A percentile compares a stretch with the other conserved stretches of the same genome.
Evolutionary conservation across 768 basidiomycete species (phyloP).

Genomic region (Lactarius tabidus): DNA sequence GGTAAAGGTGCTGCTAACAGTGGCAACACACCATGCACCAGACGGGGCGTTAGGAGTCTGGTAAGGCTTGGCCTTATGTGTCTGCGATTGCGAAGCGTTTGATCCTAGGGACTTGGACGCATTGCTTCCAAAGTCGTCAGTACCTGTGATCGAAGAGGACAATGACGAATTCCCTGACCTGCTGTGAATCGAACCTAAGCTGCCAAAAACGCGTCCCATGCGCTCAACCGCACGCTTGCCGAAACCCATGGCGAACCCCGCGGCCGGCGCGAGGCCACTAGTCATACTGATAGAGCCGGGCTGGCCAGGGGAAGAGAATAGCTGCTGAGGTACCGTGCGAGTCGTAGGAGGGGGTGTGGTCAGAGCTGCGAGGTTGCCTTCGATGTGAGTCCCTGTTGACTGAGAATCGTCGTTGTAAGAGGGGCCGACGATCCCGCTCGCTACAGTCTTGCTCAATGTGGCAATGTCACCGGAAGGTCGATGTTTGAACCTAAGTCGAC

Average conservation of each 20-base stretch:
- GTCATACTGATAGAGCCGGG: slow-evolving; percentile 58
- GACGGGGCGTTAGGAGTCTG: slow-evolving; percentile 62
- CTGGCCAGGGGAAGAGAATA: slow-evolving; percentile 24
- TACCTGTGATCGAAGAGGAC: slow-evolving; percentile 33
- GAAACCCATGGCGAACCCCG: slow-evolving; percentile 55
- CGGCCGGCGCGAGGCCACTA: slow-evolving; percentile 61
- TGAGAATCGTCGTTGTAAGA: slow-evolving; percentile 33
- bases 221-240: slow-evolving; percentile 71
- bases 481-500: slow-evolving; percentile 6
- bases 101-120: slow-evolving; percentile 24
- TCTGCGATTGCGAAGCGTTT: slow-evolving; percentile 20
- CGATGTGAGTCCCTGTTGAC: slow-evolving; percentile 41
- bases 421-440: slow-evolving; percentile 42
- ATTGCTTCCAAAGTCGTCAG: slow-evolving; percentile 19
- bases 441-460: slow-evolving; percentile 40
- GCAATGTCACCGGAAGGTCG: slow-evolving; percentile 33
- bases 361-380: slow-evolving; percentile 48
- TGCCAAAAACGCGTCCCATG: slow-evolving; percentile 37
- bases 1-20: slow-evolving; percentile 42
- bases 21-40: slow-evolving; percentile 37
- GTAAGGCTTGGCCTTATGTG: slow-evolving; percentile 37
- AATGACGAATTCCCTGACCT: slow-evolving; percentile 33
- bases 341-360: slow-evolving; percentile 25
- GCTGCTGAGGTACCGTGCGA: slow-evolving; percentile 33
- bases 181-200: slow-evolving; percentile 8